Evolutionary conservation across 352 stramenopile species (phyloP), one percentile per base, ranked within the genome.

Genomic region (Pythium utonaiense): DNA sequence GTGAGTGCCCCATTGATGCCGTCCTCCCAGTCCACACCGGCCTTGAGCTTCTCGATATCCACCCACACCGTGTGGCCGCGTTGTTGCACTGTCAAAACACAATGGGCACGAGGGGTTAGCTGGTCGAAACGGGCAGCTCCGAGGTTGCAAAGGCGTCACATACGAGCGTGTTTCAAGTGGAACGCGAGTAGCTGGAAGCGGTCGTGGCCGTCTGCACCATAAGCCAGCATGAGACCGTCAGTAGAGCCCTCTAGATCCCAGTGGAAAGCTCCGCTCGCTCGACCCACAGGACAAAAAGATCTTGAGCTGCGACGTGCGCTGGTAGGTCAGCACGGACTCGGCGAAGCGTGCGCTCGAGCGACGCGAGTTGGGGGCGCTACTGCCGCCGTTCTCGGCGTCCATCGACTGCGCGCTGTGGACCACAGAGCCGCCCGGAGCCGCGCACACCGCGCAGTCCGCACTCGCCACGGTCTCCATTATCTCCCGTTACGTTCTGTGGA

Each of bases 11-110:
- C 59, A 5, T 74, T 77, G 67, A 91, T 91, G 57, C 80, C 80
- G 55, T 88, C 73, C 52, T 91, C 82, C 82, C 82, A 91, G 67
- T 91, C 80, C 25, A 88, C 74, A 24, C 82, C 82, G 0, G 80
- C 74, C 12, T 82, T 83, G 17, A 91, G 67, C 50, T 72, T 77
- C 63, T 91, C 82, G 25, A 81, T 76, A 51, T 91, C 82, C 6
- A 91, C 73, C 82, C 82, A 91, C 50, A 91, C 82, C 8, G 61
- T 59, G 53, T 91, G 82, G 0, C 82, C 82, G 8, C 82, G 70
- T 45, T 59, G 61, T 50, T 89, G 80, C 50, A 91, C 82, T 91
- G 59, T 14, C 60, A 9, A 2, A 25, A 36, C 31, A 27, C 21
- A 41, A 2, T 28, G 47, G 6, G 17, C 41, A 36, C 3, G 12